These are phyloP conservation scores for Xylaria sp. DNA, from an alignment of 2,329 filamentous ascomycete species.

Conservation along the genomic window DNA sequence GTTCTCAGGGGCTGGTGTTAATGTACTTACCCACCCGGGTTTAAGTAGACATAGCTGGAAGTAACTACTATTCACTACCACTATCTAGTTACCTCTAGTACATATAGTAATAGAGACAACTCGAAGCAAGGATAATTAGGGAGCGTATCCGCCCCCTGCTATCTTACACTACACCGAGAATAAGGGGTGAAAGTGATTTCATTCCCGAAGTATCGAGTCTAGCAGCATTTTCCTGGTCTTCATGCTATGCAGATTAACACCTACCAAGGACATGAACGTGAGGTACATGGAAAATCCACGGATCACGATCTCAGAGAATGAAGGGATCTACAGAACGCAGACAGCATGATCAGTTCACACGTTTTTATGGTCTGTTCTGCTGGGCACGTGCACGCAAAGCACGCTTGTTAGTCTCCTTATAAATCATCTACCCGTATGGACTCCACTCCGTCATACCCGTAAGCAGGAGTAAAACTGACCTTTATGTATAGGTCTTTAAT, in stretches of 20 bases:
- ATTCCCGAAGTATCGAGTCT: background rate
- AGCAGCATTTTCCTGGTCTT: background rate
- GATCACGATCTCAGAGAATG: background rate
- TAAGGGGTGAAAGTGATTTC: constrained; percentile 10
- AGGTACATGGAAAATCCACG: background rate
- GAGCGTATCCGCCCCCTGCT: constrained; percentile 16
- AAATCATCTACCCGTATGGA: constrained; percentile 9
- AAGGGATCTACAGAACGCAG: background rate
- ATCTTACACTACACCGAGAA: constrained; percentile 24
- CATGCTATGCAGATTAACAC: background rate
- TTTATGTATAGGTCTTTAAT: too few relatives aligned
- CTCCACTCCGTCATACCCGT: too few relatives aligned
- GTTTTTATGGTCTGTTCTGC: background rate
- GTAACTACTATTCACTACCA: background rate
- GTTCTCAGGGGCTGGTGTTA: constrained; percentile 13
- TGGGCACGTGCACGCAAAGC: background rate
- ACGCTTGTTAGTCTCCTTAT: constrained; percentile 10
- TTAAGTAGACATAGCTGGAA: too few relatives aligned
- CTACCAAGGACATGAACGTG: background rate
- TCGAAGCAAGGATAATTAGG: constrained; percentile 4
- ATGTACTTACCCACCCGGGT: too few relatives aligned
- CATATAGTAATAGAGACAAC: background rate
- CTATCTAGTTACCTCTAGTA: background rate
- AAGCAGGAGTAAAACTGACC: too few relatives aligned
- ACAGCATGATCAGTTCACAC: background rate